Conservation (phyloP, 2,329 filamentous ascomycete species). For the Diaporthe velutina region DNA sequence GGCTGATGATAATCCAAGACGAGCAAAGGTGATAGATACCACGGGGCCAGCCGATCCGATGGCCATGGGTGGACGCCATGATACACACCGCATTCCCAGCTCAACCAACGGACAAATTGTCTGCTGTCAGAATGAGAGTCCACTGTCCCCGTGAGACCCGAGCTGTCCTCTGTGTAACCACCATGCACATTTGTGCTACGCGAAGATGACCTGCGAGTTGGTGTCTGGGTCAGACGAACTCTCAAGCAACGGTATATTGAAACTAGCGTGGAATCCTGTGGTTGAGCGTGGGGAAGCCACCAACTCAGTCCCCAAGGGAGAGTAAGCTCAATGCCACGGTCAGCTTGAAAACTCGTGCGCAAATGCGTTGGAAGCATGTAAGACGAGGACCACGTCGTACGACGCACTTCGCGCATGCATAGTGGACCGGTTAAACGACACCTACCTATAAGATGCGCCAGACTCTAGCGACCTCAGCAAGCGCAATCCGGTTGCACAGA, state of each 20-base stretch:
- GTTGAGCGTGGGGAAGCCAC: not conserved
- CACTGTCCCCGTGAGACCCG: not conserved
- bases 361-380: slow-evolving; percentile 26
- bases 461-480: slow-evolving; percentile 21
- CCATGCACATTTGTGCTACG: slow-evolving; percentile 3
- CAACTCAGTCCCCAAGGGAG: not conserved
- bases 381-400: slow-evolving; percentile 29
- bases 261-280: slow-evolving; percentile 8
- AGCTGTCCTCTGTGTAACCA: not conserved
- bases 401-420: slow-evolving; percentile 12
- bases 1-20: slow-evolving; percentile 10
- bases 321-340: slow-evolving; percentile 14
- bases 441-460: slow-evolving; percentile 18
- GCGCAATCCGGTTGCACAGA: slow-evolving; percentile 34
- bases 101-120: slow-evolving; percentile 1
- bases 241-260: slow-evolving; percentile 8
- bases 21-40: not conserved
- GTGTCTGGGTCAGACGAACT: slow-evolving; percentile 21
- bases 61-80: not conserved
- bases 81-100: slow-evolving; percentile 11
- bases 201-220: slow-evolving; percentile 15
- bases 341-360: slow-evolving; percentile 5
- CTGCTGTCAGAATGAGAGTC: slow-evolving; percentile 11
- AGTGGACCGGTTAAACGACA: slow-evolving; percentile 25
- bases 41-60: slow-evolving; percentile 18